Base-by-base conservation (phyloP, 164 flowering plant species). In the Taxillus chinensis region DNA sequence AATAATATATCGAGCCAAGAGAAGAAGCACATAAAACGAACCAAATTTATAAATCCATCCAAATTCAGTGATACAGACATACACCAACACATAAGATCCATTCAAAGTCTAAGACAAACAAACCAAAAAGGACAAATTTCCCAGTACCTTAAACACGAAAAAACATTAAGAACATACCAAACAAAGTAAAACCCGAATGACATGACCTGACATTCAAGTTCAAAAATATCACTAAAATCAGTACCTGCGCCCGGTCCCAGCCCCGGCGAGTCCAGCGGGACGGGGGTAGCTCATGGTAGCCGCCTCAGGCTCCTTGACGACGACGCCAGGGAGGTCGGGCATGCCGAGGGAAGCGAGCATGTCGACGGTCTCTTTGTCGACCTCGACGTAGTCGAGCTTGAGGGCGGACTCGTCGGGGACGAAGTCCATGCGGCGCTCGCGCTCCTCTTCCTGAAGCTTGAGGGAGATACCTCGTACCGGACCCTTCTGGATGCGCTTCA, bases 361-460 rank as follows among this genome's bases (percentile, higher is more conserved):
- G 56, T 86, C 92, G 12, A 83, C 64, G 48, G 92, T 86, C 70
- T 86, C 92, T 75, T 84, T 84, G 57, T 86, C 92, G 51, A 86
- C 92, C 74, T 78, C 74, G 50, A 84, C 81, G 48, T 53, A 45
- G 11, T 82, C 87, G 41, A 68, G 73, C 69, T 78, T 80, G 60
- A 86, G 81, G 49, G 87, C 92, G 6, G 92, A 86, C 72, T 75
- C 84, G 2, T 84, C 92, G 8, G 92, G 92, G 14, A 84, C 92
- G 61, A 82, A 86, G 73, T 86, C 92, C 92, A 86, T 86, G 48
- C 92, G 82, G 9, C 92, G 75, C 74, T 86, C 92, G 7, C 92
- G 78, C 75, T 86, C 91, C 45, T 86, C 91, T 52, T 86, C 91
- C 54, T 86, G 91, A 11, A 86, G 81, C 71, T 86, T 86, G 62